Evolutionary conservation across 139 green algal genomes (phyloP).

Genomic region (Coccomyxa sp.): DNA sequence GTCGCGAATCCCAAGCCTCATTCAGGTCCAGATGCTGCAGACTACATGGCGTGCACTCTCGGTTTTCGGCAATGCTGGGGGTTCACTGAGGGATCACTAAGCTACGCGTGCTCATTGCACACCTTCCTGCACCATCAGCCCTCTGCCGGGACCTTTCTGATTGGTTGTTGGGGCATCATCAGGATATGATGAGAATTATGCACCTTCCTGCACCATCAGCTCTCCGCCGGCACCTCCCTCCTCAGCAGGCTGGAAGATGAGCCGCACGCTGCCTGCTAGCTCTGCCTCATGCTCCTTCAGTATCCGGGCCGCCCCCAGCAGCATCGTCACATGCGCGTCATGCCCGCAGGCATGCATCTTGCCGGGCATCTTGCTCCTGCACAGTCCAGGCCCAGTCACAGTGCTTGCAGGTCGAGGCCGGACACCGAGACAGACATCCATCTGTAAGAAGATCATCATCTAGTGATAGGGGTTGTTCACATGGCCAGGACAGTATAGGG

Average conservation of each 20-base stretch:
- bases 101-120: too few species aligned
- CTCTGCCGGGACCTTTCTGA: conserved; percentile 67
- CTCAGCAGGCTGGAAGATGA: conserved; percentile 94
- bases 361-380: conserved; percentile 30
- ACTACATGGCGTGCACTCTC: too few species aligned
- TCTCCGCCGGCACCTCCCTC: conserved; percentile 75
- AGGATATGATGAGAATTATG: not conserved
- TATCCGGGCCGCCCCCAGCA: conserved; percentile 57
- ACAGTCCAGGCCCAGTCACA: not conserved
- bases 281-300: conserved; percentile 55
- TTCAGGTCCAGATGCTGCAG: too few species aligned
- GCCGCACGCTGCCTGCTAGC: conserved; percentile 62
- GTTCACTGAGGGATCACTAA: not conserved
- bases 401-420: not conserved
- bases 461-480: not conserved
- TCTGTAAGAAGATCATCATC: not conserved
- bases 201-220: conserved; percentile 56
- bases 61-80: too few species aligned
- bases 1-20: too few species aligned
- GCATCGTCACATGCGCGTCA: conserved; percentile 46
- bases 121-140: conserved; percentile 44
- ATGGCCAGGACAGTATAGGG: not conserved
- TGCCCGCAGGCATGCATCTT: conserved; percentile 91
- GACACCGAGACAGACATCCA: not conserved
- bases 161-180: not conserved